A percentile compares a stretch with the other conserved stretches of the same genome.
These are phyloP conservation scores for Xylariaceae sp. DNA, from an alignment of 2,329 filamentous ascomycete genomes.

Conservation along the genomic window DNA sequence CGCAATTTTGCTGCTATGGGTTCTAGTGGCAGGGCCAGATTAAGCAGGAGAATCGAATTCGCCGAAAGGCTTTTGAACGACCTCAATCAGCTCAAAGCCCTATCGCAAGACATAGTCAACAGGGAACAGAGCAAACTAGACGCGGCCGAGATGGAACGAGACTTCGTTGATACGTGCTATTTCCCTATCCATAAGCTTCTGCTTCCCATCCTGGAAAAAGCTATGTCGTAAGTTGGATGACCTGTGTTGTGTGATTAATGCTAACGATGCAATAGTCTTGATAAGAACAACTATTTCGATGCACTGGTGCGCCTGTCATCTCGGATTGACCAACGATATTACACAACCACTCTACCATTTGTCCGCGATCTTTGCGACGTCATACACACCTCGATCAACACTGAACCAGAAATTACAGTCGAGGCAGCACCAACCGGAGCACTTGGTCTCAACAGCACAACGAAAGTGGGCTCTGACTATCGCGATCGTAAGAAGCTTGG, in stretches of 20 bases:
- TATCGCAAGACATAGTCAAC: conserved; percentile 67
- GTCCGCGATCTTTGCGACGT: conserved; percentile 51
- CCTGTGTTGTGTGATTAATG: conserved; percentile 5
- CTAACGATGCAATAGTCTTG: conserved; percentile 52
- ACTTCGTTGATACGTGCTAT: conserved; percentile 83
- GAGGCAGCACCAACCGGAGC: conserved; percentile 31
- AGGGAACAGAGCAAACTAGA: conserved; percentile 75
- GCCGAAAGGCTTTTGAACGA: conserved; percentile 70
- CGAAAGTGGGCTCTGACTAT: conserved; percentile 58
- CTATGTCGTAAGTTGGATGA: conserved; percentile 62
- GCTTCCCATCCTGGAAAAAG: conserved; percentile 72
- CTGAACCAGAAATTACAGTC: conserved; percentile 30
- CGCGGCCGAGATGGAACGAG: conserved; percentile 67
- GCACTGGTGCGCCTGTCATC: conserved; percentile 47
- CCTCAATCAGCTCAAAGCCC: conserved; percentile 65
- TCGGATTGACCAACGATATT: conserved; percentile 51
- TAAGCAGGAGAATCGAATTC: conserved; percentile 83
- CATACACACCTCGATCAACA: conserved; percentile 49
- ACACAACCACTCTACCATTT: conserved; percentile 54
- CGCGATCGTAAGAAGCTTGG: conserved; percentile 79
- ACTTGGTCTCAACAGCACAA: conserved; percentile 43
- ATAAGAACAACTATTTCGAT: conserved; percentile 55
- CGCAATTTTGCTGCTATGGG: conserved; percentile 97
- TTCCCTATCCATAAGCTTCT: conserved; percentile 80
- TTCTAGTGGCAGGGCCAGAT: conserved; percentile 67